Percentiles rank a stretch among this genome's conserved stretches.
These are phyloP conservation scores for Xylona heveae DNA, from an alignment of 495 filamentous ascomycete species.

Conservation along the genomic window DNA sequence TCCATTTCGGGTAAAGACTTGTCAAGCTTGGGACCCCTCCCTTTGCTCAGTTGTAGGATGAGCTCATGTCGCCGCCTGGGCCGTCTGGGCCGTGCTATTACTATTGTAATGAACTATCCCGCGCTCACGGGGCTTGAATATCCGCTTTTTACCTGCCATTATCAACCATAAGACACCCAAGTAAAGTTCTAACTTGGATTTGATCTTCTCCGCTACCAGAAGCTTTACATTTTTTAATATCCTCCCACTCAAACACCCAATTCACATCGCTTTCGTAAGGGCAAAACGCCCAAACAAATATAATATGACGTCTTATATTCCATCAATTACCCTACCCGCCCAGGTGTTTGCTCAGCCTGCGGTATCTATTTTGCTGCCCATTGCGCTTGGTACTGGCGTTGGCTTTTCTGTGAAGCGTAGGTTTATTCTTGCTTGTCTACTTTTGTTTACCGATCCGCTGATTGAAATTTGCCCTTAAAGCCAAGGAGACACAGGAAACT, in stretches of 20 bases:
- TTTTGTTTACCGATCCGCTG: slow-evolving; percentile 15
- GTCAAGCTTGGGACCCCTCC: no score
- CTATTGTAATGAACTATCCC: no score
- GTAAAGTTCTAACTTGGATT: no score
- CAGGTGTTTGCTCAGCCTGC: slow-evolving; percentile 41
- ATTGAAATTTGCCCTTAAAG: slow-evolving; percentile 17
- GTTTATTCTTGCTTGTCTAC: slow-evolving; percentile 6
- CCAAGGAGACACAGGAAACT: slow-evolving; percentile 32
- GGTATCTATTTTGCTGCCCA: slow-evolving; percentile 45
- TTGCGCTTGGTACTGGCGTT: slow-evolving; percentile 38
- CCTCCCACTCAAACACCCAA: slow-evolving; percentile 5
- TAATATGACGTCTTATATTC: slow-evolving; percentile 13
- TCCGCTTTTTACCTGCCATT: no score
- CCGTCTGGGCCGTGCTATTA: no score
- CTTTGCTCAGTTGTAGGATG: no score
- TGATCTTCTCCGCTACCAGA: no score
- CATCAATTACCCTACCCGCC: slow-evolving; percentile 34
- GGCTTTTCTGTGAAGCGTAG: slow-evolving; percentile 38
- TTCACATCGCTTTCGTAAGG: slow-evolving; percentile 2
- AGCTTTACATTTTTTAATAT: no score
- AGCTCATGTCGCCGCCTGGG: no score
- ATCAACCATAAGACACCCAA: no score
- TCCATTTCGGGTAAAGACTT: no score
- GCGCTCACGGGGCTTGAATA: no score
- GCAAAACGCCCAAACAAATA: not conserved